phyloP scores from a whole-genome alignment of 805 yeast genomes.

The Metschnikowia lochheadii region DNA sequence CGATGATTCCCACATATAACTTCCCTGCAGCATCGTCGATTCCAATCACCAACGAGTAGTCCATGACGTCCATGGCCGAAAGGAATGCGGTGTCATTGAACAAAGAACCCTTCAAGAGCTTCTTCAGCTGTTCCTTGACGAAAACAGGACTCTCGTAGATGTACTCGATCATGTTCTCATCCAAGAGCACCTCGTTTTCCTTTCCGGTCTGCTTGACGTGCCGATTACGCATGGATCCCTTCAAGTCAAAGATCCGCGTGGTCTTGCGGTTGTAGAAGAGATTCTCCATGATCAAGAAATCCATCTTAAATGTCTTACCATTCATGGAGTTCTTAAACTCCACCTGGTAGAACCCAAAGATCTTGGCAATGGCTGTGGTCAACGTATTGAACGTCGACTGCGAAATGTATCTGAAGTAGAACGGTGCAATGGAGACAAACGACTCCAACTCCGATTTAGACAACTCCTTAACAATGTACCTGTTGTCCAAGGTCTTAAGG shows the following conservation, averaged over 20 bases:
- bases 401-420: slow-evolving; percentile 92
- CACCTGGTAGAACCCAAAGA: slow-evolving; percentile 93
- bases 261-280: slow-evolving; percentile 80
- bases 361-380: slow-evolving; percentile 91
- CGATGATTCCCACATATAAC: slow-evolving; percentile 88
- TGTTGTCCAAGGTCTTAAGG: slow-evolving; percentile 83
- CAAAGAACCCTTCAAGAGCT: slow-evolving; percentile 76
- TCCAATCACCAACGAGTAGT: slow-evolving; percentile 91
- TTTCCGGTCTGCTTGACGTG: slow-evolving; percentile 96
- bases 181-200: slow-evolving; percentile 89
- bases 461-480: slow-evolving; percentile 85
- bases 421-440: slow-evolving; percentile 92
- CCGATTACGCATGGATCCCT: slow-evolving; percentile 96
- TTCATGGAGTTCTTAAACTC: slow-evolving; percentile 76
- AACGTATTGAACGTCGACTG: slow-evolving; percentile 92
- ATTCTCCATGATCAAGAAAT: slow-evolving; percentile 93
- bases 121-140: slow-evolving; percentile 88
- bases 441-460: slow-evolving; percentile 88
- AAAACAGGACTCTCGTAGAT: slow-evolving; percentile 94
- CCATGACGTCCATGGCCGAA: slow-evolving; percentile 98
- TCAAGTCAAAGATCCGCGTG: slow-evolving; percentile 85
- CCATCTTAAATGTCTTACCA: slow-evolving; percentile 78
- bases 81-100: slow-evolving; percentile 94
- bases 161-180: slow-evolving; percentile 97
- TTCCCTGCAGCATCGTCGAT: slow-evolving; percentile 64